Percentiles rank a stretch among this genome's conserved stretches.
Evolutionary conservation across 768 basidiomycete genomes (phyloP).

Genomic region (Kwoniella newhampshirensis): DNA sequence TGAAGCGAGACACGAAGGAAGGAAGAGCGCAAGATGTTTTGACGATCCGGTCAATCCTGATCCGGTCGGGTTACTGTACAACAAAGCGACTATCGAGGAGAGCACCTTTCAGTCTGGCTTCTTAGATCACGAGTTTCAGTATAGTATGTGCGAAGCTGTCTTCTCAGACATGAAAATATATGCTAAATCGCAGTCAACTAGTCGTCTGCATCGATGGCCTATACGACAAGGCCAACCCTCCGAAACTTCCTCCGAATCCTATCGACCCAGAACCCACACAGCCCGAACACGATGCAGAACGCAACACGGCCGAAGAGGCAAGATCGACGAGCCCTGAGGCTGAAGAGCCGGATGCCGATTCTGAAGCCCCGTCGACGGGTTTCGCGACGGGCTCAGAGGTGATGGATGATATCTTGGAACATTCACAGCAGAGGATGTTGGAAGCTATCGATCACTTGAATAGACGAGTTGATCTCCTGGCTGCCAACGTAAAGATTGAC

Average conservation of each 20-base stretch:
- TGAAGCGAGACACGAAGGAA: constrained; percentile 48
- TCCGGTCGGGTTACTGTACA: constrained; percentile 47
- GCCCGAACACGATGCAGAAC: not conserved
- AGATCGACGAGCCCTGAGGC: not conserved
- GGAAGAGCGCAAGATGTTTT: constrained; percentile 45
- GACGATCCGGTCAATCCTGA: constrained; percentile 50
- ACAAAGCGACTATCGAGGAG: constrained; percentile 32
- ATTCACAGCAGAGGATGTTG: constrained; percentile 47
- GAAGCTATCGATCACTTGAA: constrained; percentile 41
- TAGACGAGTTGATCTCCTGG: constrained; percentile 23
- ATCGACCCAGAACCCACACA: constrained; percentile 13
- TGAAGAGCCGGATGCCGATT: constrained; percentile 1
- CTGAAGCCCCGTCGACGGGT: not conserved
- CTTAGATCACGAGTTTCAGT: constrained; percentile 49
- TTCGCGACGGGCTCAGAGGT: constrained; percentile 43
- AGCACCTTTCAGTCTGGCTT: constrained; percentile 51
- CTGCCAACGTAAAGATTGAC: constrained; percentile 12
- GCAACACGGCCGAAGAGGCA: too few relatives aligned
- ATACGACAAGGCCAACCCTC: constrained; percentile 30
- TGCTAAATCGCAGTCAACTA: constrained; percentile 10
- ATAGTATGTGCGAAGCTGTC: constrained; percentile 40
- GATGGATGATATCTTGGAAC: constrained; percentile 49
- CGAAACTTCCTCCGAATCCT: constrained; percentile 14
- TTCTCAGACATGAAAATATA: not conserved
- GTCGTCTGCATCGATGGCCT: constrained; percentile 52